A percentile compares a stretch with the other conserved stretches of the same genome.
Evolutionary conservation across 2,329 filamentous ascomycete species (phyloP).

Genomic region (Trichoderma afroharzianum): DNA sequence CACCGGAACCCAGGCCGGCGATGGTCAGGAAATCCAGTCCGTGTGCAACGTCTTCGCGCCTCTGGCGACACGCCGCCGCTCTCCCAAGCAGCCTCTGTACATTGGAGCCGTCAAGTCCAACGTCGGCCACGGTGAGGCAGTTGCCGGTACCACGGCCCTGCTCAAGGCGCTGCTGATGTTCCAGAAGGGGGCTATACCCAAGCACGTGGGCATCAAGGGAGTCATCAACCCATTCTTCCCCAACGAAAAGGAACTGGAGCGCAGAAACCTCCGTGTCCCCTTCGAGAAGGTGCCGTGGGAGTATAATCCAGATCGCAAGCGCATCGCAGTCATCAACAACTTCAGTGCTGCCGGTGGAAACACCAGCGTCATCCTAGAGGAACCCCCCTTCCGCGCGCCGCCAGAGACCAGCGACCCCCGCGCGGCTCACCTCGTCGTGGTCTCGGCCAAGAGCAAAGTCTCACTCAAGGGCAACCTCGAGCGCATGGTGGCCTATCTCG

Average conservation of each 20-base stretch:
- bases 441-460: background rate
- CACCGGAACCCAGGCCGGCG: conserved; percentile 83
- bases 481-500: conserved; percentile 32
- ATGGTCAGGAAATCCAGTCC: conserved; percentile 77
- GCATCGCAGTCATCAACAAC: conserved; percentile 42
- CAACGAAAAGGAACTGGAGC: conserved; percentile 43
- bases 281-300: background rate
- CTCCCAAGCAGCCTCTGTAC: conserved; percentile 49
- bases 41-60: conserved; percentile 56
- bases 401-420: conserved; percentile 24
- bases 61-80: conserved; percentile 48
- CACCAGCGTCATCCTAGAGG: conserved; percentile 61
- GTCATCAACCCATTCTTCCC: conserved; percentile 57
- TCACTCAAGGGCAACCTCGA: background rate
- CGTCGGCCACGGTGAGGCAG: conserved; percentile 61
- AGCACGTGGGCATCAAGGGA: conserved; percentile 62
- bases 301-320: background rate
- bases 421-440: background rate
- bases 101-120: conserved; percentile 64
- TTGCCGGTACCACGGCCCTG: conserved; percentile 57
- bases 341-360: conserved; percentile 54
- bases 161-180: conserved; percentile 64
- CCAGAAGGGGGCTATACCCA: conserved; percentile 57
- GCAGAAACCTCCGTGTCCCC: conserved; percentile 51
- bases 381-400: conserved; percentile 59